Evolutionary conservation across 2,329 filamentous ascomycete genomes (phyloP).

Genomic region (Curvularia sp.): DNA sequence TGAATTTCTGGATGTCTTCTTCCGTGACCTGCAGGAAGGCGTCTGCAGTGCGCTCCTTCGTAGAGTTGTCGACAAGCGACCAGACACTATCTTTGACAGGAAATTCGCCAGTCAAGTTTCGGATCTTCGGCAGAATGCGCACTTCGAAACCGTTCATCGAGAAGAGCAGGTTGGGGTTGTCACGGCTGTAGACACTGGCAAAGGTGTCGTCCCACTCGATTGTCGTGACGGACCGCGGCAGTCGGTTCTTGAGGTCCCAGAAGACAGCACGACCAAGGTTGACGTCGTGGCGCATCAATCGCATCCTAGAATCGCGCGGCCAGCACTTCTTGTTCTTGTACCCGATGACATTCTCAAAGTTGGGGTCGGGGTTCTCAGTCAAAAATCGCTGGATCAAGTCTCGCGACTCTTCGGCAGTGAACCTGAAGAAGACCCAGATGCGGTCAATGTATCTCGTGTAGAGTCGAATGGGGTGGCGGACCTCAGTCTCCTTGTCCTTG

Average conservation of each 20-base stretch:
- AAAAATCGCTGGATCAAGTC: conserved; percentile 97
- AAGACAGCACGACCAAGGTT: conserved; percentile 97
- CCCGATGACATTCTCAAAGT: conserved; percentile 98
- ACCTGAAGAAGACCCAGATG: conserved; percentile 97
- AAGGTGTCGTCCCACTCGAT: conserved; percentile 99
- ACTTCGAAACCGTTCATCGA: conserved; percentile 99
- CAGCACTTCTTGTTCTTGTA: conserved; percentile 99
- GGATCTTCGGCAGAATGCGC: conserved; percentile 90
- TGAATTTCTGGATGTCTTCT: conserved; percentile 98
- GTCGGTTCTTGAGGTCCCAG: conserved; percentile 97
- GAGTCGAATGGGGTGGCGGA: conserved; percentile 92
- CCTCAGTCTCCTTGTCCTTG: conserved; percentile 89
- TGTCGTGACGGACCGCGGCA: conserved; percentile 92
- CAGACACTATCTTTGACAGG: conserved; percentile 97
- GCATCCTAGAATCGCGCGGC: conserved; percentile 97
- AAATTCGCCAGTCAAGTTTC: conserved; percentile 96
- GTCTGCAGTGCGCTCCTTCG: conserved; percentile 95
- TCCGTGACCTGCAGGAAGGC: conserved; percentile 98
- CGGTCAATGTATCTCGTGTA: conserved; percentile 98
- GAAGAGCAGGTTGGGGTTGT: conserved; percentile 96
- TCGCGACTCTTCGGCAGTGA: conserved; percentile 90
- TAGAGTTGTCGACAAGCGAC: conserved; percentile 95
- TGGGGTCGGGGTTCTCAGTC: conserved; percentile 97
- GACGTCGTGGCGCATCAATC: conserved; percentile 97
- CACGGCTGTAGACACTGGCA: conserved; percentile 94